These are phyloP conservation scores for Cordia subcordata DNA, from an alignment of 257 asterid species.

Conservation along the genomic window DNA sequence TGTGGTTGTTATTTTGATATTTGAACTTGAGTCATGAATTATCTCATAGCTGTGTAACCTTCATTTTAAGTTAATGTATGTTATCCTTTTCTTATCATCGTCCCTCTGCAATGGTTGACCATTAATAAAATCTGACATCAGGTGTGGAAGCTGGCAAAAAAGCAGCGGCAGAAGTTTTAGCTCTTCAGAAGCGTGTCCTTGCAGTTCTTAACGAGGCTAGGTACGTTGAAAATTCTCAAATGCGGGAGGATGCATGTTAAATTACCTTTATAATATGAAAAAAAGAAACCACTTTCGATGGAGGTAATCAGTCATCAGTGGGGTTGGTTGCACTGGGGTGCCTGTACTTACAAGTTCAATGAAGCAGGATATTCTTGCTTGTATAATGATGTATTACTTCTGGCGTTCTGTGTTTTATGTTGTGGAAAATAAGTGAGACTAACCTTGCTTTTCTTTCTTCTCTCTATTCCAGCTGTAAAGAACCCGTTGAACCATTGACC, in stretches of 20 bases:
- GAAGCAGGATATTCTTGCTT: neutral
- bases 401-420: no score
- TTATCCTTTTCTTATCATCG: neutral
- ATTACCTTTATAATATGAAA: neutral
- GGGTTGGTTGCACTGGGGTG: neutral
- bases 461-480: conserved; percentile 61
- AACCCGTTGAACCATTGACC: conserved; percentile 89
- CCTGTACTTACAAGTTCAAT: neutral
- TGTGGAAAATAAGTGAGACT: neutral
- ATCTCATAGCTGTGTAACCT: no score
- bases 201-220: conserved; percentile 90
- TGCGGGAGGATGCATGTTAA: neutral
- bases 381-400: neutral
- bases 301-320: no score
- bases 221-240: conserved; percentile 24
- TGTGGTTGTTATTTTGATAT: neutral
- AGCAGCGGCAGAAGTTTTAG: conserved; percentile 97
- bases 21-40: no score
- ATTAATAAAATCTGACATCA: conserved; percentile 19
- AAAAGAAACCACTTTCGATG: no score
- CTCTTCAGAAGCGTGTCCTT: conserved; percentile 97
- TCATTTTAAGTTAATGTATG: no score
- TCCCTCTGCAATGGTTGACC: neutral
- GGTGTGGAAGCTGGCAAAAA: conserved; percentile 99
- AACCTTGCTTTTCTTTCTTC: conserved; percentile 1